Base-by-base conservation (phyloP, 352 stramenopile genomes). In the Pythium brassicae region DNA sequence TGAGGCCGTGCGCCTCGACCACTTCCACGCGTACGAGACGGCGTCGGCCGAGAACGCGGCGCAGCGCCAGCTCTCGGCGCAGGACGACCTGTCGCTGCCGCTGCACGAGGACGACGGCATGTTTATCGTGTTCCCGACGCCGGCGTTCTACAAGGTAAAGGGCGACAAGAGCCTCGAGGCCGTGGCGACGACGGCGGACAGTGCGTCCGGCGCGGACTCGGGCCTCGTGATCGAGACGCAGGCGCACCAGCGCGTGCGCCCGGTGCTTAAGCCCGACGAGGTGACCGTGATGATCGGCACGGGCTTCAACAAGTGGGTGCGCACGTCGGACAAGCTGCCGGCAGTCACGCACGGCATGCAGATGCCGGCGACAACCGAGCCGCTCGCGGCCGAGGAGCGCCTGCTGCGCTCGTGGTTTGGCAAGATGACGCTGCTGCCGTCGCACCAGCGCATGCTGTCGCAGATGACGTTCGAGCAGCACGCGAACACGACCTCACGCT, bases 271-370 rank as follows among this genome's bases (percentile, higher is more conserved):
- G 53, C 60, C 63, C 5, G 65, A 86, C 61, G 64, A 82, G 17
- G 61, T 88, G 44, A 74, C 71, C 11, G 50, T 86, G 50, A 88
- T 88, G 78, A 53, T 83, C 32, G 78, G 78, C 47, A 80, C 75
- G 49, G 78, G 73, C 20, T 81, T 72, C 61, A 72, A 69, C 37
- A 65, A 71, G 35, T 88, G 76, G 76, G 62, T 87, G 47, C 51
- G 50, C 39, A 72, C 76, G 49, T 74, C 67, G 23, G 58, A 83
- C 34, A 49, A 63, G 27, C 44, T 86, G 29, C 75, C 73, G 20
- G 63, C 78, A 15, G 78, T 88, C 49, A 74, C 71, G 53, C 78
- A 88, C 65, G 78, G 56, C 29, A 71, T 86, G 75, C 63, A 72
- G 20, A 86, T 86, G 73, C 78, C 76, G 10, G 49, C 66, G 39